A percentile compares a stretch with the other conserved stretches of the same genome.
These are phyloP conservation scores for Parastagonospora nodorum DNA, from an alignment of 2,329 filamentous ascomycete species.

Conservation along the genomic window DNA sequence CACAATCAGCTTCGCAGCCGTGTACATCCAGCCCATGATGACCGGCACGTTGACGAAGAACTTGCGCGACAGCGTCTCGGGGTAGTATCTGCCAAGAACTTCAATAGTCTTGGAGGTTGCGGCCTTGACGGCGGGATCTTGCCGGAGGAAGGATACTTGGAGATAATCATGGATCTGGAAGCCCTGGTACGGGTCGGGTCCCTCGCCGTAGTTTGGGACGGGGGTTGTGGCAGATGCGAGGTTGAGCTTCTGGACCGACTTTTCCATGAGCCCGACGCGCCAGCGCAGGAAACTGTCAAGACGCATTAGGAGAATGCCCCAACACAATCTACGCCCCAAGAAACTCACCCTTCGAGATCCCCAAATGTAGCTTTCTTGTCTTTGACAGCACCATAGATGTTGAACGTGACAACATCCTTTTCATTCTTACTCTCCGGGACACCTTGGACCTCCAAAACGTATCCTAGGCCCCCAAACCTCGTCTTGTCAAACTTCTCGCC, in stretches of 20 bases:
- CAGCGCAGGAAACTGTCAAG: constrained; percentile 81
- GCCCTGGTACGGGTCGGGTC: constrained; percentile 83
- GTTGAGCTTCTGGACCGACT: constrained; percentile 75
- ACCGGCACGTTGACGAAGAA: constrained; percentile 94
- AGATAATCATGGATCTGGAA: constrained; percentile 94
- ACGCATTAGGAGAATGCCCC: not conserved
- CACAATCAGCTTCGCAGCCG: constrained; percentile 53
- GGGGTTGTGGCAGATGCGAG: constrained; percentile 70
- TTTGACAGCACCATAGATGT: constrained; percentile 89
- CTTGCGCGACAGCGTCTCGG: constrained; percentile 86
- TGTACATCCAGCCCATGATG: constrained; percentile 79
- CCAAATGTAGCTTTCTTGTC: constrained; percentile 81
- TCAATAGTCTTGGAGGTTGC: constrained; percentile 82
- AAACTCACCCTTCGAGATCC: constrained; percentile 72
- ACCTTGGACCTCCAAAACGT: constrained; percentile 72
- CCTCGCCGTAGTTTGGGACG: constrained; percentile 70
- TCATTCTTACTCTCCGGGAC: constrained; percentile 58
- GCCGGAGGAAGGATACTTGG: constrained; percentile 82
- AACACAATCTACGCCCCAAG: not conserved
- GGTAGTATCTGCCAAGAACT: constrained; percentile 80
- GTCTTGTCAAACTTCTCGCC: constrained; percentile 65
- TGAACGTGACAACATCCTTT: constrained; percentile 81
- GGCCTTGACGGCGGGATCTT: constrained; percentile 75
- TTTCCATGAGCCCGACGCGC: constrained; percentile 90
- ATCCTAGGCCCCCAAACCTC: constrained; percentile 81